Evolutionary conservation across 1,284 basidiomycete genomes (phyloP).

Genomic region (Malassezia caprae): DNA sequence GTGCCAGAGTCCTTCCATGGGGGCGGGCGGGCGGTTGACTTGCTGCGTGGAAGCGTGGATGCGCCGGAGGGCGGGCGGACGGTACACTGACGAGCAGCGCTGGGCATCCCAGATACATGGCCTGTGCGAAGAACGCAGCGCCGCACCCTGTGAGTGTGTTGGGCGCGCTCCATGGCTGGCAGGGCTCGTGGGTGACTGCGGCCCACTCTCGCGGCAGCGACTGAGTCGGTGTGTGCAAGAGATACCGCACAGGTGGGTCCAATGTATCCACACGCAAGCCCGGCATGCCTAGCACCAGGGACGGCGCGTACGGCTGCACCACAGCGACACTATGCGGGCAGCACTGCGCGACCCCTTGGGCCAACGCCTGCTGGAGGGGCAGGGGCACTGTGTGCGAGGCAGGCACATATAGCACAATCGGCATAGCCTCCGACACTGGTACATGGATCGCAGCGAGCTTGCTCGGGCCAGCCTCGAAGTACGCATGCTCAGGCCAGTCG

Average conservation of each 20-base stretch:
- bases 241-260: constrained; percentile 2
- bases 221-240: background rate
- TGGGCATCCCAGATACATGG: background rate
- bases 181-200: too few relatives aligned
- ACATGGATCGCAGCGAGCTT: background rate
- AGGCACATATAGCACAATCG: background rate
- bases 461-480: background rate
- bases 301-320: constrained; percentile 2
- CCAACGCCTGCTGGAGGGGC: background rate
- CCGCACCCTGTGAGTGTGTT: constrained; percentile 5
- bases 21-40: background rate
- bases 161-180: constrained; percentile 10
- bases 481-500: background rate
- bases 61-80: background rate
- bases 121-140: constrained; percentile 5
- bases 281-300: background rate
- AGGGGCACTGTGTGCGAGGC: background rate
- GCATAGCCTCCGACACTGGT: background rate
- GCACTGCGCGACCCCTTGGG: background rate
- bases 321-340: background rate
- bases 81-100: constrained; percentile 5
- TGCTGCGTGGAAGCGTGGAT: background rate
- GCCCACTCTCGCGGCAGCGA: background rate
- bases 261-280: background rate
- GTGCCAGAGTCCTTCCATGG: background rate